Percentiles rank a stretch among this genome's conserved stretches.
Evolutionary conservation across 1,284 basidiomycete species (phyloP).

Genomic region (Sphaerobolus stellatus): DNA sequence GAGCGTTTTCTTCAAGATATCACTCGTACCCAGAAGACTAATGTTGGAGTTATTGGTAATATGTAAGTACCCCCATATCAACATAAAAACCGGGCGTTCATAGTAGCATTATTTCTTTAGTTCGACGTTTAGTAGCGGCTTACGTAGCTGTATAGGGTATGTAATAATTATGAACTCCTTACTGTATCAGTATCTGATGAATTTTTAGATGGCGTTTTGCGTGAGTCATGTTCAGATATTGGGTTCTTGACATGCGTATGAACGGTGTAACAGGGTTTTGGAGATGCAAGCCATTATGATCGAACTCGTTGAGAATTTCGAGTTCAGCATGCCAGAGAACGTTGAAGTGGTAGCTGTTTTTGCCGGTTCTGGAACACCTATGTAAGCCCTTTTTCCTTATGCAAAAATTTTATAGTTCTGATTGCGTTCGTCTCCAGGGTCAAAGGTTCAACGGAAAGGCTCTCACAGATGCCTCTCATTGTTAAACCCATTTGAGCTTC

Average conservation of each 20-base stretch:
- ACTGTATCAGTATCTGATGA: too few species aligned
- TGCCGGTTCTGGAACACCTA: constrained; percentile 19
- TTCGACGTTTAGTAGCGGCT: constrained; percentile 41
- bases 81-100: not conserved
- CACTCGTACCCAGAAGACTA: constrained; percentile 12
- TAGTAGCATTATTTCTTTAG: constrained; percentile 15
- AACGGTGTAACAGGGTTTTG: constrained; percentile 38
- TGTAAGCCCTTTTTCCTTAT: not conserved
- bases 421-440: not conserved
- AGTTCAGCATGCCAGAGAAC: constrained; percentile 32
- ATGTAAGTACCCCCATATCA: constrained; percentile 17
- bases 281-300: constrained; percentile 53
- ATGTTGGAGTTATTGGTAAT: constrained; percentile 25
- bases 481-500: too few species aligned
- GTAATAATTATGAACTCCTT: too few species aligned
- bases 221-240: too few species aligned
- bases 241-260: too few species aligned
- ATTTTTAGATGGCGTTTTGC: not conserved
- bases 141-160: constrained; percentile 41
- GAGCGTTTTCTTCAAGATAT: constrained; percentile 16
- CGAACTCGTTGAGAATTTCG: constrained; percentile 48
- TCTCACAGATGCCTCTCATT: constrained; percentile 4
- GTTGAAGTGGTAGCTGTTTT: constrained; percentile 20
- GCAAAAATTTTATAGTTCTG: not conserved
- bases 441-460: constrained; percentile 1